Conservation (phyloP, 331 rosid genomes). For the Rhamnella rubrinervis region DNA sequence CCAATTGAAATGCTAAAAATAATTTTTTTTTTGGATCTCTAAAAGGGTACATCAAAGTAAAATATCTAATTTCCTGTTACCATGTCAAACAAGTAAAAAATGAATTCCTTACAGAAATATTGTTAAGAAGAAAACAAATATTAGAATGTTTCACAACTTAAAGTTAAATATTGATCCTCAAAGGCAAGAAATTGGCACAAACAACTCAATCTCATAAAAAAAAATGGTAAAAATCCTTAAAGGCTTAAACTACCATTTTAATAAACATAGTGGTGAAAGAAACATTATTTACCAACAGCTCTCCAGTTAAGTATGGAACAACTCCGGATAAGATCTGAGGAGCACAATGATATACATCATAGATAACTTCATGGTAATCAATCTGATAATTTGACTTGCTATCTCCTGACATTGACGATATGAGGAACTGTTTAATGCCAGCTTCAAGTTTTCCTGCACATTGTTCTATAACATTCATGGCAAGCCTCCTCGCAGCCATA, state of each 20-base stretch:
- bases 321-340: slow-evolving; percentile 83
- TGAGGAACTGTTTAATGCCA: slow-evolving; percentile 71
- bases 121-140: no score
- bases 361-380: slow-evolving; percentile 77
- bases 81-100: no score
- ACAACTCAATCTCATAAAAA: neutral
- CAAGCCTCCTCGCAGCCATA: slow-evolving; percentile 89
- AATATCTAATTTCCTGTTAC: no score
- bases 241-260: neutral
- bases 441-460: slow-evolving; percentile 90
- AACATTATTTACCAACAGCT: slow-evolving; percentile 74
- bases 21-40: neutral
- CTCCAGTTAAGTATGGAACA: slow-evolving; percentile 86
- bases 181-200: neutral
- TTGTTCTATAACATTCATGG: slow-evolving; percentile 86
- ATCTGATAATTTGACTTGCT: slow-evolving; percentile 57
- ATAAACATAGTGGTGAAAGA: slow-evolving; percentile 11
- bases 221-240: no score
- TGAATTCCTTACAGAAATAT: no score
- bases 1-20: neutral
- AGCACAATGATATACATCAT: slow-evolving; percentile 85
- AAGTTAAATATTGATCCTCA: no score
- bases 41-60: neutral
- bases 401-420: slow-evolving; percentile 89
- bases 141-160: no score